Base-by-base conservation (phyloP, 169 alveolate genomes). In the Plasmodium blacklocki region DNA sequence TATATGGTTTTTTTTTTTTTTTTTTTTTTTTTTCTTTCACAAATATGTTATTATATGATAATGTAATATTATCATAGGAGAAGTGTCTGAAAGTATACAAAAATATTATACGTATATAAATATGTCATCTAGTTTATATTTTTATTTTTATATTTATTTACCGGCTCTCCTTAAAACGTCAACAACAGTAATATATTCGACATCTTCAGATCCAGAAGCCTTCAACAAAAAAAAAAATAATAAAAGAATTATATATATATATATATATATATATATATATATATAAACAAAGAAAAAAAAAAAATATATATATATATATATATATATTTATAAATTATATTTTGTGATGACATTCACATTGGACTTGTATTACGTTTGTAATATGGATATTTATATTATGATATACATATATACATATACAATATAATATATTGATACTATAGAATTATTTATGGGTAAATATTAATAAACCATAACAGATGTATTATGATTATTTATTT, bases 111-210 rank as follows among this genome's bases (percentile, higher is more conserved):
- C 23, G 23, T 21, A 29, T 21, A 26, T 39, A 54, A n/a, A 54
- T 11, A 14, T 14, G 43, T 45, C 56, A 21, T 19, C 5, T 66
- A n/a, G 92, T 88, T 39, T 39, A 5, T 83, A 88, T 45, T 67
- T 72, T 18, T 21, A 21, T 9, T 18, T 18, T 74, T 63, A 11
- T 92, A 39, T 93, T 14, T 59, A 43, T 43, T 92, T 94, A 54
- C 95, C 93, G 2, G 95, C 96, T 52, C 96, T 88, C 19, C 94
- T 64, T 60, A 94, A 54, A 11, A 94, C 94, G 74, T 94, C 96
- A 26, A 89, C 94, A 19, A 92, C 73, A n/a, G 96, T 89, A 18
- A 94, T 93, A 58, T 90, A 92, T 73, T 94, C 96, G 23, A 94
- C 93, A 72, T 94, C 96, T 50, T 94, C 96, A 43, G 95, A 91